phyloP scores from a whole-genome alignment of 2,329 filamentous ascomycete species.

The Graphium sp. region DNA sequence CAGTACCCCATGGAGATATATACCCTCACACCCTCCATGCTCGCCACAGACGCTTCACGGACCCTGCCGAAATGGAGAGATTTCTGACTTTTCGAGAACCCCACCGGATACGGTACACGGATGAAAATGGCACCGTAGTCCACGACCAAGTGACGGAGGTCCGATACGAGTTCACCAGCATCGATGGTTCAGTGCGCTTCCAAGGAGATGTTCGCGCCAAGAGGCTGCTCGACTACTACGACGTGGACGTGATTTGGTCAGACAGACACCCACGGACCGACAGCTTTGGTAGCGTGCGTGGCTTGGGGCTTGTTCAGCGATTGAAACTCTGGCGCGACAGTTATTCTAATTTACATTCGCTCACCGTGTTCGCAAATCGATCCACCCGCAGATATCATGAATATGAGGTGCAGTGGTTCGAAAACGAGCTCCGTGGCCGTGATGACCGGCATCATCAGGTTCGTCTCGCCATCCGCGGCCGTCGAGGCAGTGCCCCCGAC shows the following conservation, averaged over 20 bases:
- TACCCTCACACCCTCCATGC: conserved; percentile 32
- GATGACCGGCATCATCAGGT: conserved; percentile 27
- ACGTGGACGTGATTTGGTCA: conserved; percentile 34
- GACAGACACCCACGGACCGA: conserved; percentile 30
- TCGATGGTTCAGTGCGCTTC: conserved; percentile 28
- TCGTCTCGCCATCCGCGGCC: conserved; percentile 21
- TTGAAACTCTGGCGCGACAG: conserved; percentile 34
- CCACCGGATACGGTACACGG: conserved; percentile 29
- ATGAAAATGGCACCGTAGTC: conserved; percentile 24
- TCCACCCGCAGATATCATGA: conserved; percentile 27
- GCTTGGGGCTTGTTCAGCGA: conserved; percentile 31
- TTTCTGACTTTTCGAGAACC: conserved; percentile 28
- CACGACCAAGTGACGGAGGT: conserved; percentile 30
- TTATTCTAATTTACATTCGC: conserved; percentile 26
- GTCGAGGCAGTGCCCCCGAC: conserved; percentile 22
- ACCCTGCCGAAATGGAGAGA: conserved; percentile 30
- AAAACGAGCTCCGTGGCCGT: conserved; percentile 24
- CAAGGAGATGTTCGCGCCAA: conserved; percentile 29
- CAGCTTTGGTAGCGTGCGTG: conserved; percentile 29
- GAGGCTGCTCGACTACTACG: conserved; percentile 31
- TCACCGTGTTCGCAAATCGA: conserved; percentile 30
- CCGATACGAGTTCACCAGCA: conserved; percentile 31
- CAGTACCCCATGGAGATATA: conserved; percentile 29
- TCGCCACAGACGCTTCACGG: conserved; percentile 30
- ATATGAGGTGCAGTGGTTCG: conserved; percentile 28